phyloP scores from a whole-genome alignment of 75 land plant species.

The Picea glauca region DNA sequence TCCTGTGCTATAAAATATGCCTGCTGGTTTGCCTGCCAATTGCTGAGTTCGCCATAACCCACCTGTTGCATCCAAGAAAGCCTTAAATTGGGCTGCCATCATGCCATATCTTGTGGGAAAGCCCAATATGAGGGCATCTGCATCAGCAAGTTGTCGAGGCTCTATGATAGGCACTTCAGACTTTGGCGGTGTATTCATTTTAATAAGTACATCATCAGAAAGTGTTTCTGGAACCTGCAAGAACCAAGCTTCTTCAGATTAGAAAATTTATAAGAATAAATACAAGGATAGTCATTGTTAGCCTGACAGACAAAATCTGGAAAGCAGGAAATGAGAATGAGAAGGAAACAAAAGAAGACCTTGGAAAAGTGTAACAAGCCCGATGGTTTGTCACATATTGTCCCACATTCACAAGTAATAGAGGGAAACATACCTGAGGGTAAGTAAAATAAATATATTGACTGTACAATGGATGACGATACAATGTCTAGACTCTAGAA shows the following conservation, averaged over 20 bases:
- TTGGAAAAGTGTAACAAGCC: too few relatives aligned
- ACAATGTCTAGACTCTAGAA: too few relatives aligned
- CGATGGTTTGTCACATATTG: too few relatives aligned
- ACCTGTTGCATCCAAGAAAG: constrained; percentile 45
- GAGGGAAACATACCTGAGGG: too few relatives aligned
- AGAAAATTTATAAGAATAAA: too few relatives aligned
- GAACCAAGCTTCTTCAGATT: not conserved
- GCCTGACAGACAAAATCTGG: too few relatives aligned
- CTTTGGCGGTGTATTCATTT: constrained; percentile 42
- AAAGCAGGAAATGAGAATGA: too few relatives aligned
- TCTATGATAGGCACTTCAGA: constrained; percentile 38
- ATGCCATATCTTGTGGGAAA: constrained; percentile 48
- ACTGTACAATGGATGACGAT: too few relatives aligned
- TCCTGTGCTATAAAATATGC: constrained; percentile 41
- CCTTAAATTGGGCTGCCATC: constrained; percentile 59
- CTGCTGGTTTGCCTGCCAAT: constrained; percentile 47
- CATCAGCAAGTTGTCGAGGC: constrained; percentile 30
- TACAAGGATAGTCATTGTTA: too few relatives aligned
- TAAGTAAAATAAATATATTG: too few relatives aligned
- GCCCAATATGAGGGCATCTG: constrained; percentile 42
- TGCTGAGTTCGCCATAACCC: constrained; percentile 36
- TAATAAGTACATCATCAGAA: constrained; percentile 29
- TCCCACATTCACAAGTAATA: too few relatives aligned
- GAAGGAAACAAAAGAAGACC: too few relatives aligned
- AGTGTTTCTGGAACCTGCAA: constrained; percentile 43